Evolutionary conservation across 495 filamentous ascomycete genomes (phyloP).

Genomic region (Aspergillus affinis): DNA sequence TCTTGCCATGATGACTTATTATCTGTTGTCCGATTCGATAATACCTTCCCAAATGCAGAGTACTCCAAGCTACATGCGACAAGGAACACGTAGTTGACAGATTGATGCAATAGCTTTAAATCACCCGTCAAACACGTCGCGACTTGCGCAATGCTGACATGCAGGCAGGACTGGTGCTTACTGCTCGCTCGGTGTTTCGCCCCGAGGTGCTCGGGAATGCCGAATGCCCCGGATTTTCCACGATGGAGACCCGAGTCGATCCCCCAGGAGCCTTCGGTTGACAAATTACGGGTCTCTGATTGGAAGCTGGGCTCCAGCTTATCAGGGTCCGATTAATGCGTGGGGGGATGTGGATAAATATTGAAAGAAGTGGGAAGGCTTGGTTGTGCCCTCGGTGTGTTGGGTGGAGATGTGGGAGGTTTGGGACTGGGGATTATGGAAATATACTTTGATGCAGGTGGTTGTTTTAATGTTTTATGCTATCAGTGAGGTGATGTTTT

Average conservation of each 20-base stretch:
- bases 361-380: no score
- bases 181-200: no score
- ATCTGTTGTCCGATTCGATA: neutral
- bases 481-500: no score
- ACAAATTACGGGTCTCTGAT: neutral
- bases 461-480: no score
- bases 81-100: neutral
- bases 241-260: conserved; percentile 1
- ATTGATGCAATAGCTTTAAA: neutral
- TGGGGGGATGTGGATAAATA: no score
- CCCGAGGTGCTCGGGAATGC: neutral
- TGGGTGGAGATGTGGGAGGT: no score
- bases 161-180: neutral
- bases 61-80: neutral
- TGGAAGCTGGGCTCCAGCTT: neutral
- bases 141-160: neutral
- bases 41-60: neutral
- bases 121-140: neutral
- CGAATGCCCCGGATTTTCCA: conserved; percentile 12
- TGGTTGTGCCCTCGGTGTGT: no score
- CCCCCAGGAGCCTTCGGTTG: neutral
- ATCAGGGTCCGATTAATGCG: neutral
- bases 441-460: no score
- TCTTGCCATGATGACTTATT: neutral
- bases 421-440: no score